Conservation (phyloP, 2,329 filamentous ascomycete species). For the Thielaviopsis ethacetica region DNA sequence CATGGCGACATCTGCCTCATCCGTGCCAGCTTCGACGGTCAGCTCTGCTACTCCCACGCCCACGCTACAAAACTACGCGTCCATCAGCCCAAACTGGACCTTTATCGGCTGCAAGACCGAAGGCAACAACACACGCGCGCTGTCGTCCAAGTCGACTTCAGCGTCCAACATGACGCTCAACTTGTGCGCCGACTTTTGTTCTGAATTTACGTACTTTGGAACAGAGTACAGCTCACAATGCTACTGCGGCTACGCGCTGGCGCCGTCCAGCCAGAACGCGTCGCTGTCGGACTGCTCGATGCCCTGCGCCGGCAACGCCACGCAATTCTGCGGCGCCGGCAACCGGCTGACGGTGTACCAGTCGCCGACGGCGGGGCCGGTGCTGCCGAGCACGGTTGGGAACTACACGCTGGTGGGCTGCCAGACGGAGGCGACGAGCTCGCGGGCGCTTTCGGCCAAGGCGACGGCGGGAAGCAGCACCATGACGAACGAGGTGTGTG, state of each 20-base stretch:
- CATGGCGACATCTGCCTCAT: background rate
- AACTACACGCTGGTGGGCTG: slow-evolving; percentile 22
- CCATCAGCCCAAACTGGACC: slow-evolving; percentile 20
- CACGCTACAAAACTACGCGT: slow-evolving; percentile 18
- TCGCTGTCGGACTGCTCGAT: slow-evolving; percentile 21
- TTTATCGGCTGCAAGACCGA: slow-evolving; percentile 27
- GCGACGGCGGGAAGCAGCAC: slow-evolving; percentile 15
- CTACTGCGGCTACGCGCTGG: slow-evolving; percentile 22
- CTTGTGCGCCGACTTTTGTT: slow-evolving; percentile 20
- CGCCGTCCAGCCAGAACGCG: slow-evolving; percentile 16
- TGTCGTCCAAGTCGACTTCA: slow-evolving; percentile 17
- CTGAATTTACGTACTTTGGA: slow-evolving; percentile 24
- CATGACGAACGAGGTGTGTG: slow-evolving; percentile 22
- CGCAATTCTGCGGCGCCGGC: slow-evolving; percentile 21
- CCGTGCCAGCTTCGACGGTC: slow-evolving; percentile 7
- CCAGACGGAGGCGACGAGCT: slow-evolving; percentile 21
- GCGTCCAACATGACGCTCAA: slow-evolving; percentile 20
- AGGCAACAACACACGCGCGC: slow-evolving; percentile 20
- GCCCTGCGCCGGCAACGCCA: slow-evolving; percentile 19
- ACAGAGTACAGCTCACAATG: slow-evolving; percentile 24
- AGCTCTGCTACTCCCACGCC: slow-evolving; percentile 16
- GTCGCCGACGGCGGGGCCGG: slow-evolving; percentile 16
- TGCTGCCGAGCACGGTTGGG: slow-evolving; percentile 19
- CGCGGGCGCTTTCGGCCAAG: slow-evolving; percentile 19
- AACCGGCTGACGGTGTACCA: slow-evolving; percentile 21